These are phyloP conservation scores for Eucalyptus erythrocorys DNA, from an alignment of 345 rosid genomes.

Conservation along the genomic window DNA sequence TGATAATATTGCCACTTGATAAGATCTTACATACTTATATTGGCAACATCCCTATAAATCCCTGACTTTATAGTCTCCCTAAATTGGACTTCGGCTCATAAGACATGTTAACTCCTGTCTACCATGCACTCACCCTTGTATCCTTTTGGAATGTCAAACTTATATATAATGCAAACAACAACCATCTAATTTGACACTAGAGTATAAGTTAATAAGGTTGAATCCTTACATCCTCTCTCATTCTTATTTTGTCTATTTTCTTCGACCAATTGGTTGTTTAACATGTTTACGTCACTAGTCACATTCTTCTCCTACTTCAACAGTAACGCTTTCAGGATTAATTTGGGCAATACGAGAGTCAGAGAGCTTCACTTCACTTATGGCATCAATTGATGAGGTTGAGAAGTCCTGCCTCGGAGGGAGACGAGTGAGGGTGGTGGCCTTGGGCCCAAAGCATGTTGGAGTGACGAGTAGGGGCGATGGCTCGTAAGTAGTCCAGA, in stretches of 20 bases:
- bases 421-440: too few species aligned
- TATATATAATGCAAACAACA: background rate
- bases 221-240: background rate
- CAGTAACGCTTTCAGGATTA: background rate
- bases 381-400: background rate
- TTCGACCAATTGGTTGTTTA: background rate
- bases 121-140: background rate
- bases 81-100: background rate
- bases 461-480: background rate
- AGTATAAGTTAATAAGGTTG: background rate
- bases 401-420: background rate
- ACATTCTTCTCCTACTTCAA: background rate
- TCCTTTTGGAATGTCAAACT: background rate
- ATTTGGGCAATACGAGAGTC: background rate
- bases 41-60: background rate
- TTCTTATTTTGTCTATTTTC: background rate
- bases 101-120: background rate
- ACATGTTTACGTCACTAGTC: background rate
- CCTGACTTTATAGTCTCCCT: background rate
- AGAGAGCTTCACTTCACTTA: background rate
- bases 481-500: too few species aligned
- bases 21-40: fast-evolving
- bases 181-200: background rate
- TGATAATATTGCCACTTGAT: background rate
- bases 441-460: background rate